Base-by-base conservation (phyloP, 495 filamentous ascomycete species). In the Thermothielavioides terrestris region DNA sequence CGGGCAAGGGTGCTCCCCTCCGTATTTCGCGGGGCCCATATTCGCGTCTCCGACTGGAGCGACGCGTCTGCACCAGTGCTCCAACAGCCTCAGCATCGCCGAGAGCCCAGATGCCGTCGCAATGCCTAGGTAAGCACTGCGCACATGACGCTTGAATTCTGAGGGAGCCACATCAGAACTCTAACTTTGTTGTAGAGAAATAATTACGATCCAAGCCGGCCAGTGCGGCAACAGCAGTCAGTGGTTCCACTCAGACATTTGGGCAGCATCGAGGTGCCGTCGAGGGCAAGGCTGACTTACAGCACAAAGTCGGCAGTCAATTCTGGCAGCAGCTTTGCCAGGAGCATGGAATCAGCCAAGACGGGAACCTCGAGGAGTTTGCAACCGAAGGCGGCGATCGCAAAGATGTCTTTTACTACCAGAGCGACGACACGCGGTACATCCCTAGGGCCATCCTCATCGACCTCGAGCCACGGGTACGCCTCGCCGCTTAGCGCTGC, bases 371-470 rank as follows among this genome's bases (percentile, higher is more conserved):
- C 37, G 89, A 94, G 68, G 88, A 94, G 60, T 94, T 89, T 69
- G 90, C 92, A 60, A 94, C 88, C 42, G 90, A 96, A 63, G 94
- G 92, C 53, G 89, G 89, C 39, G 92, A 98, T 70, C 81, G 92
- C 60, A 98, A 98, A 67, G 92, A 98, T 68, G 92, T 97, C 42
- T 98, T 98, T 70, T 98, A 96, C 78, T 98, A 98, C 68, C 92
- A 97, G 75, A 88, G 84, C 48, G 92, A 98, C 68, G 92, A 98
- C 67, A 98, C 92, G 39, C 79, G 92, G 70, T 98, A 98, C 70
- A 96, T 98, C 60, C 92, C 92, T 21, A 81, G 92, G 65, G 90
- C 92, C 21, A 97, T 98, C 56, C 74, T 98, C 25, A 83, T 98
- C 42, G 92, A 98, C 65, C 72, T 98, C 46, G 92, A 98, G 68